These are phyloP conservation scores for Talaromyces trachyspermus DNA, from an alignment of 495 filamentous ascomycete genomes.

Conservation along the genomic window DNA sequence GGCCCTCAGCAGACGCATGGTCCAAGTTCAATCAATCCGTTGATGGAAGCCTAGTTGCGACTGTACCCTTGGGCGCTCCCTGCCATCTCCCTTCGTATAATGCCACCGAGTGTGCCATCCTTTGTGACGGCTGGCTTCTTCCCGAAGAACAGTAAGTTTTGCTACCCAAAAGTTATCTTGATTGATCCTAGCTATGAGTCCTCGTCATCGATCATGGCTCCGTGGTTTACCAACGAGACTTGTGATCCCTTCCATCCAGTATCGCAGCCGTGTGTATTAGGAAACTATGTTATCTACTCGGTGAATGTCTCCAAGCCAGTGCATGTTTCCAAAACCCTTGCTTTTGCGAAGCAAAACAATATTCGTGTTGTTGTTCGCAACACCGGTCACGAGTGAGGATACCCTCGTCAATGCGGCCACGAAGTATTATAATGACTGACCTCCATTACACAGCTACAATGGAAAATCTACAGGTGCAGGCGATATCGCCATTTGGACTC, in stretches of 20 bases:
- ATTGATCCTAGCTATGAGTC: slow-evolving; percentile 20
- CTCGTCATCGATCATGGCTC: slow-evolving; percentile 36
- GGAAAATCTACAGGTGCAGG: slow-evolving; percentile 53
- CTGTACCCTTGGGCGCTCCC: slow-evolving; percentile 32
- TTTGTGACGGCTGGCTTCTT: slow-evolving; percentile 21
- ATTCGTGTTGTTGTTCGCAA: slow-evolving; percentile 60
- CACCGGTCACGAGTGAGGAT: slow-evolving; percentile 43
- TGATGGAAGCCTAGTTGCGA: slow-evolving; percentile 36
- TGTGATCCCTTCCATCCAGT: slow-evolving; percentile 51
- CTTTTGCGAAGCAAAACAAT: slow-evolving; percentile 45
- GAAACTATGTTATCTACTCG: slow-evolving; percentile 49
- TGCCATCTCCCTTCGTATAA: slow-evolving; percentile 40
- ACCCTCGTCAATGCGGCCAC: background rate
- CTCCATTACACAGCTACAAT: slow-evolving; percentile 25
- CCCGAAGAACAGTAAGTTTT: slow-evolving; percentile 26
- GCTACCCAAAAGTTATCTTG: background rate
- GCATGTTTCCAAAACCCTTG: slow-evolving; percentile 29
- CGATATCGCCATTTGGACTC: slow-evolving; percentile 48
- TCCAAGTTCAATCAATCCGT: slow-evolving; percentile 33
- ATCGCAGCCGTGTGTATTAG: slow-evolving; percentile 44
- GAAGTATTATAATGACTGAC: background rate
- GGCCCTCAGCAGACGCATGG: slow-evolving; percentile 39
- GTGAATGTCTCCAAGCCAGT: slow-evolving; percentile 26
- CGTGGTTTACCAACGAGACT: slow-evolving; percentile 35
- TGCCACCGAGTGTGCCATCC: slow-evolving; percentile 17